Conservation (phyloP, 2,329 filamentous ascomycete genomes). For the Arachnomyces sp. region DNA sequence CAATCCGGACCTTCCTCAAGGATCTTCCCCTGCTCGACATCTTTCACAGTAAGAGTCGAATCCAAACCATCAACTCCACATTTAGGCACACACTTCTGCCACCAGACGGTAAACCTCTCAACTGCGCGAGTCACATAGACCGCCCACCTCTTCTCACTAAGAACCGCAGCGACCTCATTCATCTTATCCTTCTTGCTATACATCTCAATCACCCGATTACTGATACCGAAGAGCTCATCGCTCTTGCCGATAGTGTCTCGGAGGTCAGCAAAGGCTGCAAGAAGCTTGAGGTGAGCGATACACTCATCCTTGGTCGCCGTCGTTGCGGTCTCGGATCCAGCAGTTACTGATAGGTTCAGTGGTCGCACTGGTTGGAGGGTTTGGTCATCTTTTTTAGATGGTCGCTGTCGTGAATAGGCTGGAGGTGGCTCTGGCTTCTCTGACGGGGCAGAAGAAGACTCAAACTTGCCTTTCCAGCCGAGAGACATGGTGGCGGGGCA, state of each 20-base stretch:
- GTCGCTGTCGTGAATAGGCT: too few species aligned
- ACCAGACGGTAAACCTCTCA: conserved; percentile 61
- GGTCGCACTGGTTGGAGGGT: too few species aligned
- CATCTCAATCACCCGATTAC: conserved; percentile 34
- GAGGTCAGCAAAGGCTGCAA: conserved; percentile 58
- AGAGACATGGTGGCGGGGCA: too few species aligned
- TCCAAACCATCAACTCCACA: conserved; percentile 10
- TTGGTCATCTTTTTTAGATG: too few species aligned
- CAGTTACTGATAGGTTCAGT: too few species aligned
- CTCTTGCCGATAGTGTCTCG: conserved; percentile 58
- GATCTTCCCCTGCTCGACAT: conserved; percentile 12
- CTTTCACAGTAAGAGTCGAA: conserved; percentile 10
- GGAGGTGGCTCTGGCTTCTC: too few species aligned
- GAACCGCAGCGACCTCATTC: conserved; percentile 40
- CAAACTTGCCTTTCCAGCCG: too few species aligned
- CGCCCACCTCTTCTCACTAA: conserved; percentile 66
- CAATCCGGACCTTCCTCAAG: conserved; percentile 26
- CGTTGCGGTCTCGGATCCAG: conserved; percentile 3
- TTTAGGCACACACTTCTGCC: conserved; percentile 31
- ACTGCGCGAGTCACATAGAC: conserved; percentile 61
- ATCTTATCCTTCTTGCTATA: conserved; percentile 31
- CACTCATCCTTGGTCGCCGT: conserved; percentile 46
- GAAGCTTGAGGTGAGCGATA: conserved; percentile 64
- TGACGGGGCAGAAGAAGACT: too few species aligned
- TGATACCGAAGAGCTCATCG: conserved; percentile 59